These are phyloP conservation scores for Ceriops tagal DNA, from an alignment of 345 rosid species.

Conservation along the genomic window DNA sequence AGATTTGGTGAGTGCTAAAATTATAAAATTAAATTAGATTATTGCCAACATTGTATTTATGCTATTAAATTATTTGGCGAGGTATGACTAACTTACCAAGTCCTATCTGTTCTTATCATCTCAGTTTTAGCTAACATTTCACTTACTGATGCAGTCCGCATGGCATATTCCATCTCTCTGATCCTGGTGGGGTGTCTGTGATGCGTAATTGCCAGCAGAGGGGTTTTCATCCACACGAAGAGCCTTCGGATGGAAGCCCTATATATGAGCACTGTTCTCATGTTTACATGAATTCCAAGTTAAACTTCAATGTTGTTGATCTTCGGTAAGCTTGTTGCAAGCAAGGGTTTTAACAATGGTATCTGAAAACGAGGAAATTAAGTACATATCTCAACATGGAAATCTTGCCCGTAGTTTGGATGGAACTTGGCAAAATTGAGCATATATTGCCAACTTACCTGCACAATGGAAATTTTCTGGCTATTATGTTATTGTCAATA, in stretches of 20 bases:
- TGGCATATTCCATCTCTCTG: constrained; percentile 87
- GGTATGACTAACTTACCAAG: too few species aligned
- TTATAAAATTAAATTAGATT: too few species aligned
- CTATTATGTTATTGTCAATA: too few species aligned
- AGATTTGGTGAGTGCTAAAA: too few species aligned
- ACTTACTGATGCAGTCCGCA: constrained; percentile 52
- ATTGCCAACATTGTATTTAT: too few species aligned
- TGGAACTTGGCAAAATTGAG: too few species aligned
- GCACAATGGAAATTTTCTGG: too few species aligned
- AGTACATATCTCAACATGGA: constrained; percentile 2
- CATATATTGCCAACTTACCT: too few species aligned
- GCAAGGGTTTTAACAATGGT: not conserved
- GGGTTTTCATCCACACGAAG: constrained; percentile 91
- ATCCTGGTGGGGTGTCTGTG: constrained; percentile 69
- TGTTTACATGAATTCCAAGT: constrained; percentile 60
- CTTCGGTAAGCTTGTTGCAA: constrained; percentile 45
- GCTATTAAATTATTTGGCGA: too few species aligned
- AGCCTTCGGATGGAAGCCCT: constrained; percentile 59
- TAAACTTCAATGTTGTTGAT: constrained; percentile 58
- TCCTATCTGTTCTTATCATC: too few species aligned
- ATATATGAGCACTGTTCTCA: constrained; percentile 86
- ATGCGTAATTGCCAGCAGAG: constrained; percentile 78
- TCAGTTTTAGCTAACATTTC: too few species aligned
- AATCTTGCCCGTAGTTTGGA: not conserved
- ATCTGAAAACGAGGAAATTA: not conserved